Evolutionary conservation across 2,329 filamentous ascomycete genomes (phyloP).

Genomic region (Thelonectria olida): DNA sequence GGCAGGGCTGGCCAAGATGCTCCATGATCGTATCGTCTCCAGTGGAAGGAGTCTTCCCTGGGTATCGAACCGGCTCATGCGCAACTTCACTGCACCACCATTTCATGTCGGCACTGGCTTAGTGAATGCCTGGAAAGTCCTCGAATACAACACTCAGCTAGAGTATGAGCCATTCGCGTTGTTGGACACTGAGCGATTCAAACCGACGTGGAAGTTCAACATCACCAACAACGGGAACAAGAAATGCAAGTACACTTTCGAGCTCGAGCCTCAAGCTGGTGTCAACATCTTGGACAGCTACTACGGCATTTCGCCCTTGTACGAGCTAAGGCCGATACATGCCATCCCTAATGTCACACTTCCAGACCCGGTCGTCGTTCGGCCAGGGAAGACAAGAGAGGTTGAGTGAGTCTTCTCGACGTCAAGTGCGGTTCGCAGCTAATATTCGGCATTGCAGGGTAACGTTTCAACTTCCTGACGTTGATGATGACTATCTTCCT

Average conservation of each 20-base stretch:
- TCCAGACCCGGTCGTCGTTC: conserved; percentile 38
- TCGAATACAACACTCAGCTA: conserved; percentile 50
- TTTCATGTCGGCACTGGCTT: conserved; percentile 58
- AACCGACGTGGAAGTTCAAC: conserved; percentile 43
- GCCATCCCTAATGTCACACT: conserved; percentile 43
- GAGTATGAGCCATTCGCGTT: conserved; percentile 56
- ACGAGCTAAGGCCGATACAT: conserved; percentile 37
- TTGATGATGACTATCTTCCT: conserved; percentile 48
- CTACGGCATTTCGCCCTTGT: conserved; percentile 42
- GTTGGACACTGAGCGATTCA: conserved; percentile 58
- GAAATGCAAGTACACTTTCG: conserved; percentile 52
- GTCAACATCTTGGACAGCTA: conserved; percentile 43
- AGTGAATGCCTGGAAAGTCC: conserved; percentile 55
- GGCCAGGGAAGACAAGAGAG: conserved; percentile 42
- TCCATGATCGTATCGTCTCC: conserved; percentile 47
- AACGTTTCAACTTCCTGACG: conserved; percentile 41
- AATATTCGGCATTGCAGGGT: conserved; percentile 34
- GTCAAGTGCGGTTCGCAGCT: background rate
- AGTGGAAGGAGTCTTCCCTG: conserved; percentile 46
- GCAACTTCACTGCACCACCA: conserved; percentile 42
- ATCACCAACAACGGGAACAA: conserved; percentile 56
- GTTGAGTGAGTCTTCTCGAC: conserved; percentile 34
- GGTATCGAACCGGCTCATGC: conserved; percentile 32
- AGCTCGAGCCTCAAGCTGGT: conserved; percentile 52
- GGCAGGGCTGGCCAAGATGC: conserved; percentile 42